A percentile compares a stretch with the other conserved stretches of the same genome.
phyloP scores from a whole-genome alignment of 2,329 filamentous ascomycete species.

The Cladophialophora carrionii region DNA sequence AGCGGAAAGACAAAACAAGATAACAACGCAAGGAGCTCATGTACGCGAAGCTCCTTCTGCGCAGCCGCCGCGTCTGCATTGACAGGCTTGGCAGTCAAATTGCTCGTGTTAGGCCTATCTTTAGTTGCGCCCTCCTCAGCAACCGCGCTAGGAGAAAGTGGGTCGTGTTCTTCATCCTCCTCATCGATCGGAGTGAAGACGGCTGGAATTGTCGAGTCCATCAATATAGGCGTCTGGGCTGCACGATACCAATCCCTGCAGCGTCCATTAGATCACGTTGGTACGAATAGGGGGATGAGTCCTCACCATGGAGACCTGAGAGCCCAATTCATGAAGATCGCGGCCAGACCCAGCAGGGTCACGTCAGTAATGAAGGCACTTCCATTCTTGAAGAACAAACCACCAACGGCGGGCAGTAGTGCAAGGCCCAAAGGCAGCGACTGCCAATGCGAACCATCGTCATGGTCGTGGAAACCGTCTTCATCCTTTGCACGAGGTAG shows the following conservation, averaged over 20 bases:
- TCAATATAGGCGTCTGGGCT: conserved; percentile 64
- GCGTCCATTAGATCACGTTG: conserved; percentile 22
- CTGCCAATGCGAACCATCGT: conserved; percentile 71
- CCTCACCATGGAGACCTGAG: conserved; percentile 83
- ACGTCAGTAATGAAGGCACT: conserved; percentile 82
- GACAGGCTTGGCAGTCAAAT: conserved; percentile 31
- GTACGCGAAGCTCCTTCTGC: conserved; percentile 67
- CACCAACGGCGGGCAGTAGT: conserved; percentile 81
- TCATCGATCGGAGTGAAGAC: conserved; percentile 41
- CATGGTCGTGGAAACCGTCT: conserved; percentile 45
- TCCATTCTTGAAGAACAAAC: conserved; percentile 82
- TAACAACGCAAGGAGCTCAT: conserved; percentile 74
- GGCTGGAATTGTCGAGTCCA: conserved; percentile 49
- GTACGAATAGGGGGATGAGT: conserved; percentile 12
- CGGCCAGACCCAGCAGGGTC: conserved; percentile 76
- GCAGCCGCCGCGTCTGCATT: conserved; percentile 44
- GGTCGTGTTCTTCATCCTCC: conserved; percentile 41
- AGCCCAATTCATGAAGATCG: conserved; percentile 89
- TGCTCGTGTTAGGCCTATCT: neutral
- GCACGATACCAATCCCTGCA: conserved; percentile 73
- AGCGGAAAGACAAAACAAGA: conserved; percentile 80
- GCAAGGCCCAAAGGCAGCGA: conserved; percentile 81
- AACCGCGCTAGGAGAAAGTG: neutral
- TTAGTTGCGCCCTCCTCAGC: conserved; percentile 4
- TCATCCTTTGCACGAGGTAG: conserved; percentile 56